Evolutionary conservation across 257 asterid species (phyloP).

Genomic region (Galeopsis tetrahit): DNA sequence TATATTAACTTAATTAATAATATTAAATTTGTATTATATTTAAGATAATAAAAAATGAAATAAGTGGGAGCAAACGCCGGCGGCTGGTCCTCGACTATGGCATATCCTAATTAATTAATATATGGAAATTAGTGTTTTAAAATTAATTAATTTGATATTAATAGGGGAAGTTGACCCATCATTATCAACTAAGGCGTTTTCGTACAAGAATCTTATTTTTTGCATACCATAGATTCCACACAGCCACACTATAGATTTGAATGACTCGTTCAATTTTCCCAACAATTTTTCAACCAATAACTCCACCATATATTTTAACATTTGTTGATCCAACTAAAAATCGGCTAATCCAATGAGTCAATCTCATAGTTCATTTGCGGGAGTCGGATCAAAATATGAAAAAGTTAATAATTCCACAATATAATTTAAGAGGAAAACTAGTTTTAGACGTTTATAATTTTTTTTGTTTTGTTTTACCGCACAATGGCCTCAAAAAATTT

Average conservation of each 20-base stretch:
- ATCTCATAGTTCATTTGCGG: too few relatives aligned
- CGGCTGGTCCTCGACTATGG: background rate
- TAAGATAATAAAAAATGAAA: background rate
- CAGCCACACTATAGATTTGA: slow-evolving; percentile 1
- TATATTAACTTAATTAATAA: background rate
- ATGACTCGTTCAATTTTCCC: background rate
- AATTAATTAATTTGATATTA: slow-evolving; percentile 5
- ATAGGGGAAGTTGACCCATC: background rate
- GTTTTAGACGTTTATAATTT: background rate
- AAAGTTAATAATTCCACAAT: background rate
- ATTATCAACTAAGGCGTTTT: background rate
- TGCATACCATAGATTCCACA: background rate
- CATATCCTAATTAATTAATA: background rate
- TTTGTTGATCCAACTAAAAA: too few relatives aligned
- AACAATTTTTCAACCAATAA: background rate
- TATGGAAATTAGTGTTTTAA: background rate
- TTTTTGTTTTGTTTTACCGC: too few relatives aligned
- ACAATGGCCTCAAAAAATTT: background rate
- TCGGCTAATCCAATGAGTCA: too few relatives aligned
- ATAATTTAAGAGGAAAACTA: background rate
- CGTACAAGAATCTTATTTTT: background rate
- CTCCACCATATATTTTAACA: background rate
- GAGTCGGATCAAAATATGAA: too few relatives aligned
- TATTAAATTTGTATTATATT: background rate
- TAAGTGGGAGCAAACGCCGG: background rate